These are phyloP conservation scores for Bryoglossum gracile DNA, from an alignment of 495 filamentous ascomycete species.

Conservation along the genomic window DNA sequence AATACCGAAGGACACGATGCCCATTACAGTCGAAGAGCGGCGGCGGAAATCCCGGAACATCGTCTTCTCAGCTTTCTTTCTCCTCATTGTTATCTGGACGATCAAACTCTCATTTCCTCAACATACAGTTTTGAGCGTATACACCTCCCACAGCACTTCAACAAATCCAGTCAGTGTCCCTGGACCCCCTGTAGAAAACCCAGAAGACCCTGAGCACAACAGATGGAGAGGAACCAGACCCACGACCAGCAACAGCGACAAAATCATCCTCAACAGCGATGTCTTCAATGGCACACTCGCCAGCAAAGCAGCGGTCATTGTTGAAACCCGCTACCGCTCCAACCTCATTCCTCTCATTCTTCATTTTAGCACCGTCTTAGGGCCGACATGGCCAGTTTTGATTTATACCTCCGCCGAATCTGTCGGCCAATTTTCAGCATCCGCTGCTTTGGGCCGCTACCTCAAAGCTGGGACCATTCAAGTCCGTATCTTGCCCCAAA, in stretches of 20 bases:
- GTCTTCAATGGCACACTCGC: slow-evolving; percentile 12
- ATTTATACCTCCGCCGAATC: slow-evolving; percentile 25
- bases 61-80: slow-evolving; percentile 16
- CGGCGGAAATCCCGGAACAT: slow-evolving; percentile 17
- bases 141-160: not conserved
- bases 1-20: not conserved
- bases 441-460: slow-evolving; percentile 14
- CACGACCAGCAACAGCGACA: not conserved
- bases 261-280: not conserved
- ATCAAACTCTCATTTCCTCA: slow-evolving; percentile 19
- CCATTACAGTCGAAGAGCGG: slow-evolving; percentile 11
- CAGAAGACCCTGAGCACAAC: not conserved
- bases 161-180: not conserved
- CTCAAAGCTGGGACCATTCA: slow-evolving; percentile 9
- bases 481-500: slow-evolving; percentile 16
- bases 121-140: slow-evolving; percentile 1
- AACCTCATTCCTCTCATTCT: slow-evolving; percentile 24
- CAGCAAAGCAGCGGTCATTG: slow-evolving; percentile 20
- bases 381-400: slow-evolving; percentile 26
- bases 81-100: slow-evolving; percentile 18
- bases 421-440: slow-evolving; percentile 13
- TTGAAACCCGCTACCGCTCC: slow-evolving; percentile 17
- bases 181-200: not conserved
- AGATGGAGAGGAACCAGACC: not conserved
- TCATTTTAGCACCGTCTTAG: slow-evolving; percentile 28